Base-by-base conservation (phyloP, 2,329 filamentous ascomycete species). In the Venturia aucupariae region DNA sequence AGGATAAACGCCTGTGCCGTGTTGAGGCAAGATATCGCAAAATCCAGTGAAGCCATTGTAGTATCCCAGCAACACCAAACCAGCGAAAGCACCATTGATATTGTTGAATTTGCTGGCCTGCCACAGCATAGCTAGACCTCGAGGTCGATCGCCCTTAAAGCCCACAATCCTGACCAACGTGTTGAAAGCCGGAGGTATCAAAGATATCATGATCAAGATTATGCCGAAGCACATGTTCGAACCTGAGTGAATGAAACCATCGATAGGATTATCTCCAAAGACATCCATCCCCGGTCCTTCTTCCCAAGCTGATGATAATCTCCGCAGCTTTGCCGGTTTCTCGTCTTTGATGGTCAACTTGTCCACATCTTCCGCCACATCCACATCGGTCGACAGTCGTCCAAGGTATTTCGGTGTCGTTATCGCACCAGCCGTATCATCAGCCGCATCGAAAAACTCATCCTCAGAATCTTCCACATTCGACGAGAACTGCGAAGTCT, bases 161-260 rank as follows among this genome's bases (percentile, higher is more conserved):
- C 94, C 94, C 38, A 97, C 89, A 51, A 97, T 88, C 66, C 88
- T 90, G 4, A 97, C 81, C 0, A 99, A 83, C 64, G 86, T 89
- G n/a, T 85, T 88, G 74, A 97, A 96, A 0, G 92, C 86, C 0
- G 94, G 94, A 0, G 94, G 95, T 0, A 97, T 86, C 78, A 97
- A 89, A 15, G 91, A 95, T n/a, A 97, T 86, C 63, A 97, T 81
- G 1, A 97, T 81, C 17, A 95, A 82, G 1, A 97, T 78, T 39
- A 95, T 83, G 3, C 94, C 94, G 70, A 92, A 97, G 75, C 92
- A 96, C 75, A 97, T 88, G 72, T 90, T 94, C 5, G 87, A 85
- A 11, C 92, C 93, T 0, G 90, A 92, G 73, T 96, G 91, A 44
- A 97, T 87, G 72, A 97, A 99, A 27, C 88, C 77, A 73, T 97